Evolutionary conservation across 1,284 basidiomycete genomes (phyloP), one percentile per base, ranked within the genome.

Genomic region (Pascua guehoae): DNA sequence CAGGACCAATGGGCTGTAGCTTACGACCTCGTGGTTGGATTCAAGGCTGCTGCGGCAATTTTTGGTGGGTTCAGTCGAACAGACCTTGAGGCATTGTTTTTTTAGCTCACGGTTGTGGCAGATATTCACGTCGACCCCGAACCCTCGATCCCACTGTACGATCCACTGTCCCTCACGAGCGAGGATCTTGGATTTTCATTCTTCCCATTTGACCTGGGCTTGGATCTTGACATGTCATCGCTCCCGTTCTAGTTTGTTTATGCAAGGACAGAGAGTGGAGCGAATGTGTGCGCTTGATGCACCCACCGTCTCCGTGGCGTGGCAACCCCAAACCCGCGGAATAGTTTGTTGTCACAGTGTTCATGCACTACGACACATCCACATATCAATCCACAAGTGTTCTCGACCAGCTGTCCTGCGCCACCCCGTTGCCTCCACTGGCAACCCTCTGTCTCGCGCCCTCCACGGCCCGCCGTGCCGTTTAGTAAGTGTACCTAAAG

Each of bases 1-100:
- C 42, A 53, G 43, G 42, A 41, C 10, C 44, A 47, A 7, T 62
- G 58, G 57, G 57, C 61, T 4, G 41, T 48, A 12, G 58, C 55
- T n/a, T 42, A 18, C 8, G 49, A 57, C 10, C 54, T 61, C 36
- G 49, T 50, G n/a, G 41, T 43, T 2, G 59, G 58, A 4, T 63
- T 57, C 41, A 38, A 24, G 11, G 52, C 53, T 2, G 64, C 62
- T 1, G 60, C 62, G 0, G 15, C 16, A 7, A 49, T 40, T 9
- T 58, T 61, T 14, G 58, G 59, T 57, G 42, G 38, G 57, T 47
- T 32, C 24, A 32, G 24, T 32, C 24, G 24, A 11, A 49, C 40
- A 12, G 37, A 49, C 18, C 38, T 49, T 38, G 47, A 39, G 39
- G 17, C 47, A 38, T 38, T 40, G 47, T 49, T 49, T 49, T 49